These are phyloP conservation scores for Aristolochia contorta DNA, from an alignment of 164 flowering plant species.

Conservation along the genomic window DNA sequence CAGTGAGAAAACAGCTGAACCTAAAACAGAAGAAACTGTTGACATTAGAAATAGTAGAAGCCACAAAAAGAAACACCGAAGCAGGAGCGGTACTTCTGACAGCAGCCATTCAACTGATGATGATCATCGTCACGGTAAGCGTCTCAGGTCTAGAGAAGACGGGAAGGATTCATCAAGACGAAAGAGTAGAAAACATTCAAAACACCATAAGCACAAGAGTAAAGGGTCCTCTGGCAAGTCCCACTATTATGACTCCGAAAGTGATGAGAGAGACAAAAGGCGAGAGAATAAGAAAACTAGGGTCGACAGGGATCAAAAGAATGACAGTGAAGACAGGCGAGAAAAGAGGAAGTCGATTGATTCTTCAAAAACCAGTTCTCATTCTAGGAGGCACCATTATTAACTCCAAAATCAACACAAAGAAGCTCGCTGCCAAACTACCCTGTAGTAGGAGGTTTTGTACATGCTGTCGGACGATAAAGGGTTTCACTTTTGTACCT, in stretches of 20 bases:
- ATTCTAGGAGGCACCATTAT: too few relatives aligned
- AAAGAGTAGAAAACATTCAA: constrained; percentile 55
- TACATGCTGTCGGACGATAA: too few relatives aligned
- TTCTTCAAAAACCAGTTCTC: constrained; percentile 3
- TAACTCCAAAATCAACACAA: too few relatives aligned
- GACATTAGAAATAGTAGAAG: too few relatives aligned
- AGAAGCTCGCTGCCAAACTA: too few relatives aligned
- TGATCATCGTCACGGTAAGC: too few relatives aligned
- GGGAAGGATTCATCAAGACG: constrained; percentile 41
- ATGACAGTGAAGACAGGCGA: background rate
- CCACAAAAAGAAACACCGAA: too few relatives aligned
- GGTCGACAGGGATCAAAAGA: constrained; percentile 5
- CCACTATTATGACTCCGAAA: constrained; percentile 23
- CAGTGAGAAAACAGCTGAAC: background rate
- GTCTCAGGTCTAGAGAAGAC: constrained; percentile 24
- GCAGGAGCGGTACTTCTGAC: too few relatives aligned
- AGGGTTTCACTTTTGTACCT: too few relatives aligned
- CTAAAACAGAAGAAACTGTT: too few relatives aligned
- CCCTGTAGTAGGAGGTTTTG: too few relatives aligned
- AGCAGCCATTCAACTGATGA: too few relatives aligned
- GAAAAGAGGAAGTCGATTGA: background rate
- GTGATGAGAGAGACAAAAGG: constrained; percentile 22
- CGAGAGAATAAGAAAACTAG: constrained; percentile 29
- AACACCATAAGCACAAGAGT: constrained; percentile 28
- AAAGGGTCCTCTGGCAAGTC: constrained; percentile 36